Evolutionary conservation across 1,284 basidiomycete genomes (phyloP).

Genomic region (Ceratobasidium theobromae): DNA sequence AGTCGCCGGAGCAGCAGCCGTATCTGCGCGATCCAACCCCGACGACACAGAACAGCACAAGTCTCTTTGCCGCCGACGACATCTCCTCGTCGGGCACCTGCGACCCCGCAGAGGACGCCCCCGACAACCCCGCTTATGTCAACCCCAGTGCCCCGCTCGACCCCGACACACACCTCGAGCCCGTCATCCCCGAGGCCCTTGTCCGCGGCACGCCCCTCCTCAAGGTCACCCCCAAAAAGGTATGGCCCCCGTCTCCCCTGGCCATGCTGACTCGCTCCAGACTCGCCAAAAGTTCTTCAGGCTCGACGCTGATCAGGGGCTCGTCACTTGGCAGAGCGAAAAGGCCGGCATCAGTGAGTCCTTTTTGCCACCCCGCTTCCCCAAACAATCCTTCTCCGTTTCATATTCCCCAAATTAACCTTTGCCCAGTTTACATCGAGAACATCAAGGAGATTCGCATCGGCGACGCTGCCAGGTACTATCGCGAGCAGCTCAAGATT

Average conservation of each 20-base stretch:
- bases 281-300: conserved; percentile 60
- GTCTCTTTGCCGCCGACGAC: background rate
- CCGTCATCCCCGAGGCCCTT: conserved; percentile 54
- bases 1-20: background rate
- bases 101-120: background rate
- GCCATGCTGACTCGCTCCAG: conserved; percentile 40
- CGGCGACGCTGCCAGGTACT: conserved; percentile 72
- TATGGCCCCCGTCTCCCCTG: conserved; percentile 46
- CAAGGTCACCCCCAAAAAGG: conserved; percentile 85
- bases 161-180: conserved; percentile 36
- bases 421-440: conserved; percentile 74
- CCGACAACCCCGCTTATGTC: background rate
- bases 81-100: background rate
- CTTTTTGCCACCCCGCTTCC: background rate
- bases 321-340: conserved; percentile 83
- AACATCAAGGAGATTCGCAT: conserved; percentile 90
- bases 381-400: background rate
- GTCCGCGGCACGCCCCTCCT: conserved; percentile 72
- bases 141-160: background rate
- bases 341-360: conserved; percentile 71
- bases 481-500: conserved; percentile 75
- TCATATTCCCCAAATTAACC: background rate
- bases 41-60: background rate
- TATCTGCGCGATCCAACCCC: background rate
- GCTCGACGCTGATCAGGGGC: conserved; percentile 76